phyloP scores from a whole-genome alignment of 768 basidiomycete genomes.

The Mycena rosella region DNA sequence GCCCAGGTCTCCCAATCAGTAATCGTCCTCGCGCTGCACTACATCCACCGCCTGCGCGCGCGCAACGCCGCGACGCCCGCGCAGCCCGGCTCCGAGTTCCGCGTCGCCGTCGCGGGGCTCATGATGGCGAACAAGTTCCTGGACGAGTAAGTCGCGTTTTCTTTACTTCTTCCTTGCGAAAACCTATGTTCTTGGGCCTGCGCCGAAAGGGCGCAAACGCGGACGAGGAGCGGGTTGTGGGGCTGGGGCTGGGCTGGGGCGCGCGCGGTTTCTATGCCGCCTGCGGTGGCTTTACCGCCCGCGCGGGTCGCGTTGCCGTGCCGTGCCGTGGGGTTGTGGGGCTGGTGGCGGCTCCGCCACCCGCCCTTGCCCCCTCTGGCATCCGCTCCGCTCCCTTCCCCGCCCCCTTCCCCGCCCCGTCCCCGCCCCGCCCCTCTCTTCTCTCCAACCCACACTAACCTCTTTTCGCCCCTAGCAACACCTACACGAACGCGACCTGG shows the following conservation, averaged over 20 bases:
- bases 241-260: too few relatives aligned
- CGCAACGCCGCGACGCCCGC: constrained; percentile 76
- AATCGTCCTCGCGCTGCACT: constrained; percentile 91
- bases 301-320: too few relatives aligned
- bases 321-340: too few relatives aligned
- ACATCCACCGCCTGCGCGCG: constrained; percentile 87
- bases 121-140: constrained; percentile 99
- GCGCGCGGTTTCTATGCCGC: too few relatives aligned
- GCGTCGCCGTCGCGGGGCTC: constrained; percentile 89
- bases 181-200: too few relatives aligned
- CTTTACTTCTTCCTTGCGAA: too few relatives aligned
- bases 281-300: too few relatives aligned
- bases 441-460: neutral
- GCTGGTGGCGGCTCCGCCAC: constrained; percentile 80
- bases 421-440: neutral
- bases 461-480: constrained; percentile 73
- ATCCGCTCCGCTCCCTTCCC: constrained; percentile 39
- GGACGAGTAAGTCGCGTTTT: constrained; percentile 79
- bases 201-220: too few relatives aligned
- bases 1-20: constrained; percentile 86
- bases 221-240: too few relatives aligned
- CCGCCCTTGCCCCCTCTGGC: constrained; percentile 54
- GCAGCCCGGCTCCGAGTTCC: constrained; percentile 86
- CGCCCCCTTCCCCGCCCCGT: constrained; percentile 55
- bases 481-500: constrained; percentile 98